Conservation (phyloP, 2,329 filamentous ascomycete species). For the Claviceps digitariae region DNA sequence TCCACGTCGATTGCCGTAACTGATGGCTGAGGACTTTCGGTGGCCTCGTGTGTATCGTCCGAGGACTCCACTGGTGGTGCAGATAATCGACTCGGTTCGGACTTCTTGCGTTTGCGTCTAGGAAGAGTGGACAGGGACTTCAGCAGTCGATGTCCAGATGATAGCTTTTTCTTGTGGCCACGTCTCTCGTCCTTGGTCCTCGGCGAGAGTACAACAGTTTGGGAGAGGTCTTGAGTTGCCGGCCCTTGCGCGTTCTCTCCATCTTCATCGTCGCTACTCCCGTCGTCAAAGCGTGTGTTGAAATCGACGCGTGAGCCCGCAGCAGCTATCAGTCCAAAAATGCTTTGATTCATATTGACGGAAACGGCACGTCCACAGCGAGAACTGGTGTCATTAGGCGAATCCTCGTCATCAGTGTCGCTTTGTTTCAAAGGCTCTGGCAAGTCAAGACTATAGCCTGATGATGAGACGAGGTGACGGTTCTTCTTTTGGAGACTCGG, state of each 20-base stretch:
- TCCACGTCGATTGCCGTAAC: constrained; percentile 11
- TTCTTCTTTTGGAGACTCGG: constrained; percentile 33
- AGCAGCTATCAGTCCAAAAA: constrained; percentile 84
- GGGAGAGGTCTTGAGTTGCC: constrained; percentile 30
- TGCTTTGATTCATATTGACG: constrained; percentile 81
- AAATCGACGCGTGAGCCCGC: constrained; percentile 75
- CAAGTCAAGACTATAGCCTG: constrained; percentile 26
- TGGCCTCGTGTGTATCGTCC: constrained; percentile 15
- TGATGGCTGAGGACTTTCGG: constrained; percentile 11
- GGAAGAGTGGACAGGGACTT: constrained; percentile 51
- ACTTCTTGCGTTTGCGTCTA: constrained; percentile 27
- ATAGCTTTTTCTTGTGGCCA: constrained; percentile 44
- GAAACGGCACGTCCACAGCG: constrained; percentile 34
- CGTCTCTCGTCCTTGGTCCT: constrained; percentile 17
- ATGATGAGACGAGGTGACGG: constrained; percentile 21
- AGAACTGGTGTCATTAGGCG: constrained; percentile 24
- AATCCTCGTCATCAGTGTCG: constrained; percentile 35
- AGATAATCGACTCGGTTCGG: constrained; percentile 27
- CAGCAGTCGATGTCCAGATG: constrained; percentile 47
- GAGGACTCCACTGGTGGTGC: constrained; percentile 21
- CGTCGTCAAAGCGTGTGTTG: constrained; percentile 62
- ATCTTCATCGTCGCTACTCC: constrained; percentile 73
- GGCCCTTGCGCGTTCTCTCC: constrained; percentile 26
- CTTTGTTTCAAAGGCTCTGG: constrained; percentile 39
- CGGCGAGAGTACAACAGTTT: constrained; percentile 27